Conservation (phyloP, 306 rosid genomes). For the Dalbergia oliveri region DNA sequence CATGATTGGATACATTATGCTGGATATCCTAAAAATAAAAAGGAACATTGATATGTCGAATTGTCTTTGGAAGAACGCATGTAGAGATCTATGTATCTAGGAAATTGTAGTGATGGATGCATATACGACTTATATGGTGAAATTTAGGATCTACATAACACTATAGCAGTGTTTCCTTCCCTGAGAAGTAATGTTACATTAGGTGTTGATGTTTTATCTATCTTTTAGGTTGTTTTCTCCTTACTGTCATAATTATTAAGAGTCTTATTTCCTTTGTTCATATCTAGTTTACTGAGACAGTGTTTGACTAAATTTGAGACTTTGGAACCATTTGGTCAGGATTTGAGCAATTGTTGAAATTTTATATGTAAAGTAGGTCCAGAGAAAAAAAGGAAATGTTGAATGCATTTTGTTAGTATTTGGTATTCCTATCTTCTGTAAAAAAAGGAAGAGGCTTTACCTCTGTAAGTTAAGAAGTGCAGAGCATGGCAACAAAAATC, state of each 20-base stretch:
- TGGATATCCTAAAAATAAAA: neutral
- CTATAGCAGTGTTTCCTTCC: too few species aligned
- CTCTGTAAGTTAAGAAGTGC: conserved; percentile 16
- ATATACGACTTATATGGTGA: neutral
- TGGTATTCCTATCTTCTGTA: neutral
- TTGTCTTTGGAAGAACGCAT: neutral
- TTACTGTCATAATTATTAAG: neutral
- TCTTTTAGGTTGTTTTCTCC: conserved; percentile 28
- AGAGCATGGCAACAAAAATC: conserved; percentile 21
- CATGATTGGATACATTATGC: neutral
- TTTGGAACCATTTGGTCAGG: conserved; percentile 32
- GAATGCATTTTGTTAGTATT: conserved; percentile 28
- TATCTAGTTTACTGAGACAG: conserved; percentile 16
- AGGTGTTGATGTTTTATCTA: neutral
- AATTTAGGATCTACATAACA: conserved; percentile 19
- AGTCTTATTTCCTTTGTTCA: conserved; percentile 23
- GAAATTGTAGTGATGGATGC: neutral
- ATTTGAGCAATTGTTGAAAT: conserved; percentile 1
- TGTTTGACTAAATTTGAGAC: conserved; percentile 7
- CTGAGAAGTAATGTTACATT: too few species aligned
- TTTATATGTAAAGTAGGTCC: conserved; percentile 24
- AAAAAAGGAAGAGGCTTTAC: conserved; percentile 1
- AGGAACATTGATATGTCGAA: neutral
- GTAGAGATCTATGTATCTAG: neutral
- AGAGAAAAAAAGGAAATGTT: neutral